Evolutionary conservation across 441 rosid genomes (phyloP).

Genomic region (Capsella rubella): DNA sequence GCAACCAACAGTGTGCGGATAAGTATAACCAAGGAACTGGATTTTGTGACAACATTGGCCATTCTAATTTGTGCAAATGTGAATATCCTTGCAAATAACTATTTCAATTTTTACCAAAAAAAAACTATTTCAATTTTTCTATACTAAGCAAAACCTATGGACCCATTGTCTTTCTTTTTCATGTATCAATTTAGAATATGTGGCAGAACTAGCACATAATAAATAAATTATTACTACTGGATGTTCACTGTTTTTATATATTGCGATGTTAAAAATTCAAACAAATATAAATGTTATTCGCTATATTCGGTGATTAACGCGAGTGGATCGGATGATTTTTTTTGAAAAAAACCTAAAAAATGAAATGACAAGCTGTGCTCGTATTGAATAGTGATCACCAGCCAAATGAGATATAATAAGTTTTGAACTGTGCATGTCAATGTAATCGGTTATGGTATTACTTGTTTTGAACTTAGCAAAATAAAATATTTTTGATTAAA

Average conservation of each 20-base stretch:
- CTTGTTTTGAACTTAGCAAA: neutral
- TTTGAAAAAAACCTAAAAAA: neutral
- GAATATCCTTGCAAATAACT: conserved; percentile 26
- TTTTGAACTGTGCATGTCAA: neutral
- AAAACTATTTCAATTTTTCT: neutral
- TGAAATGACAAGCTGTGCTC: neutral
- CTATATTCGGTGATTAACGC: neutral
- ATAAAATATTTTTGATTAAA: neutral
- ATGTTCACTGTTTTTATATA: neutral
- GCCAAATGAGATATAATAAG: neutral
- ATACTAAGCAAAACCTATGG: neutral
- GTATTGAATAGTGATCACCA: neutral
- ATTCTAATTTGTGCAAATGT: conserved; percentile 27
- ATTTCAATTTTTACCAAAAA: neutral
- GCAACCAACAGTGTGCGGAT: conserved; percentile 32
- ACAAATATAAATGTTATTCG: neutral
- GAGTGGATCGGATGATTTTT: neutral
- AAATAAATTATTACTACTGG: neutral
- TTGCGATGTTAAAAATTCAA: neutral
- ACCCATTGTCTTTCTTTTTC: neutral
- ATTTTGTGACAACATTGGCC: conserved; percentile 26
- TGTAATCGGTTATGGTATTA: neutral
- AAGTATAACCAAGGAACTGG: conserved; percentile 26
- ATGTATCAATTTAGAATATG: neutral
- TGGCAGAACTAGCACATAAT: neutral